phyloP scores from a whole-genome alignment of 2,329 filamentous ascomycete genomes.

The Cercospora sp. region DNA sequence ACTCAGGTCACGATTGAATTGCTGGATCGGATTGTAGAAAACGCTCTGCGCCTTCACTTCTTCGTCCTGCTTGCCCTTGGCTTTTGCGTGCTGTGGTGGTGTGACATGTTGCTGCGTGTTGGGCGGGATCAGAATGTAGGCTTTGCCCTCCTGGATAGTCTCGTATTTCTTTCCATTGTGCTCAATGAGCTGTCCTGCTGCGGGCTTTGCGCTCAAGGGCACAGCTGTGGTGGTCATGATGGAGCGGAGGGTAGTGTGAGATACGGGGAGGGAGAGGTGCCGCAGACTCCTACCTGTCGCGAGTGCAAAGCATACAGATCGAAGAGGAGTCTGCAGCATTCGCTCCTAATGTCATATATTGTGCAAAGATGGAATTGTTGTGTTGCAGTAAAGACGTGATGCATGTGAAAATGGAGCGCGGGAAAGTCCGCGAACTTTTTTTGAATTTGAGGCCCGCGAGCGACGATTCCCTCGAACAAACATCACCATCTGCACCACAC shows the following conservation, averaged over 20 bases:
- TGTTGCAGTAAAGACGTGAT: neutral
- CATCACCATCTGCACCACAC: neutral
- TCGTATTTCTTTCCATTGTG: constrained; percentile 43
- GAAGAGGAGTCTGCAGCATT: constrained; percentile 20
- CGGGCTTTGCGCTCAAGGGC: constrained; percentile 29
- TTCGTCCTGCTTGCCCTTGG: constrained; percentile 45
- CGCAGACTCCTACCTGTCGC: constrained; percentile 22
- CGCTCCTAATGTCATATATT: constrained; percentile 4
- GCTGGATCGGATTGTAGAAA: constrained; percentile 98
- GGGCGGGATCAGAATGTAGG: constrained; percentile 64
- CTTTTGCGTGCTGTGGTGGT: constrained; percentile 45
- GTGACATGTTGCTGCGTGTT: constrained; percentile 51
- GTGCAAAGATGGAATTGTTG: neutral
- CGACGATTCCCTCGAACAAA: neutral
- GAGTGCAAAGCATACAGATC: constrained; percentile 14
- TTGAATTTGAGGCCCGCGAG: neutral
- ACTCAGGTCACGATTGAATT: constrained; percentile 95
- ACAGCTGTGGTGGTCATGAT: constrained; percentile 16
- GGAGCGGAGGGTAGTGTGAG: constrained; percentile 7
- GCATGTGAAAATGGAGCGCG: neutral
- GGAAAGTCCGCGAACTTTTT: neutral
- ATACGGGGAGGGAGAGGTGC: neutral
- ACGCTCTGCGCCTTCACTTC: constrained; percentile 66
- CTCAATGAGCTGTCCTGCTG: constrained; percentile 36
- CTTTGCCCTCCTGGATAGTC: constrained; percentile 66